Conservation (phyloP, 768 basidiomycete genomes). For the Hygrocybe punicea region DNA sequence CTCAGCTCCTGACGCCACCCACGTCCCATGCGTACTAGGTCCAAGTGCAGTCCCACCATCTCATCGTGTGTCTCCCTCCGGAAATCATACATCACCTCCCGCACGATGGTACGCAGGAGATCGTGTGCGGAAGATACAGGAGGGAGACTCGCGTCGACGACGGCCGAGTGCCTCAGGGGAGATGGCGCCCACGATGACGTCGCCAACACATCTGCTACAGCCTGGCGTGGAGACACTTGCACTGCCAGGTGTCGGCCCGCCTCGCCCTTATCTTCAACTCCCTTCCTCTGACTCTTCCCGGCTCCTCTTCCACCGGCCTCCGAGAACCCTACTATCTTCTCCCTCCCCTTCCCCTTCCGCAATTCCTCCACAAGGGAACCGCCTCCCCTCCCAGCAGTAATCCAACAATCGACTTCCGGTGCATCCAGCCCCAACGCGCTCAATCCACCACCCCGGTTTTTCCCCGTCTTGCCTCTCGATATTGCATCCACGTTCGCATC, state of each 20-base stretch:
- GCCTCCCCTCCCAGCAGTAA: conserved; percentile 39
- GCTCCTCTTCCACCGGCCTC: conserved; percentile 28
- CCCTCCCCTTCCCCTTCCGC: conserved; percentile 30
- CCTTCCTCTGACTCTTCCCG: conserved; percentile 22
- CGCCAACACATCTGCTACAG: conserved; percentile 19
- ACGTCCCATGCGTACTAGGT: conserved; percentile 67
- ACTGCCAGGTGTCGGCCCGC: conserved; percentile 44
- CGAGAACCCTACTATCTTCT: conserved; percentile 49
- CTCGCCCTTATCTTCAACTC: conserved; percentile 16
- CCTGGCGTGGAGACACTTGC: conserved; percentile 58
- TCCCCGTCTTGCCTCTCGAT: conserved; percentile 34
- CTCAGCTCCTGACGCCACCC: conserved; percentile 66
- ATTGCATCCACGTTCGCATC: conserved; percentile 27
- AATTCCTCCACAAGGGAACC: conserved; percentile 19
- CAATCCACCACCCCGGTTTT: conserved; percentile 17
- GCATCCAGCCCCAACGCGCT: conserved; percentile 46
- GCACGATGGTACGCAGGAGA: conserved; percentile 59
- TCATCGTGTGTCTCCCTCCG: conserved; percentile 67
- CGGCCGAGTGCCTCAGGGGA: conserved; percentile 32
- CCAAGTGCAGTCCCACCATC: conserved; percentile 72
- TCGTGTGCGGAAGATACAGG: conserved; percentile 42
- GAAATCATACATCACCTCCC: conserved; percentile 71
- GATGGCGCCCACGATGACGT: conserved; percentile 40
- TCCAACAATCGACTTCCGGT: conserved; percentile 54
- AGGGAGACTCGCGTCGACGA: background rate